These are phyloP conservation scores for Geotrichum siamense DNA, from an alignment of 1,139 yeast species.

Conservation along the genomic window DNA sequence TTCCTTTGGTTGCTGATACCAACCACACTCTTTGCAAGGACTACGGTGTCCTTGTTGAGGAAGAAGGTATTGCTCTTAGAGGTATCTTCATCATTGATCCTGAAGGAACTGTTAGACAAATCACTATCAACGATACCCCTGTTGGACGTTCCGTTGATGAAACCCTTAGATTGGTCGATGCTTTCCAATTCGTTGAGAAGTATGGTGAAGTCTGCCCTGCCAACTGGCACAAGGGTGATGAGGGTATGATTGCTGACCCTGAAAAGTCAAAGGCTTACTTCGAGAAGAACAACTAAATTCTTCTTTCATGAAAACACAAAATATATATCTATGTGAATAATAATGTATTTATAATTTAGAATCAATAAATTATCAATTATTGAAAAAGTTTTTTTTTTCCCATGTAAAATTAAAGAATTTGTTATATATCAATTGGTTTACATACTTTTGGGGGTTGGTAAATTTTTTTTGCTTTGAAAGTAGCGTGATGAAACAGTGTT, in stretches of 20 bases:
- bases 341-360: too few species aligned
- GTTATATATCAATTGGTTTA: too few species aligned
- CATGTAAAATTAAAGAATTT: too few species aligned
- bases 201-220: conserved; percentile 99
- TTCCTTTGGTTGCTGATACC: conserved; percentile 93
- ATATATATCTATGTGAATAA: too few species aligned
- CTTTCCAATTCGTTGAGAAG: conserved; percentile 98
- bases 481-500: too few species aligned
- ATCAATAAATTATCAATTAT: too few species aligned
- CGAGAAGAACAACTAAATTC: conserved; percentile 42
- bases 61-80: conserved; percentile 94
- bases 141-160: conserved; percentile 99
- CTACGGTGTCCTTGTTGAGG: conserved; percentile 95
- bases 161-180: conserved; percentile 93
- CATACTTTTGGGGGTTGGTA: too few species aligned
- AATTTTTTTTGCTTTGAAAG: too few species aligned
- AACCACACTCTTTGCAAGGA: conserved; percentile 91
- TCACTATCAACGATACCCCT: conserved; percentile 95
- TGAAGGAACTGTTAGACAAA: conserved; percentile 86
- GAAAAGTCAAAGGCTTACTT: conserved; percentile 78
- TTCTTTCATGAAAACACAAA: too few species aligned
- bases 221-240: conserved; percentile 97
- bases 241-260: conserved; percentile 87
- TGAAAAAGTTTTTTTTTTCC: too few species aligned
- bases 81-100: conserved; percentile 98